Evolutionary conservation across 441 rosid genomes (phyloP).

Genomic region (Adansonia gregorii): DNA sequence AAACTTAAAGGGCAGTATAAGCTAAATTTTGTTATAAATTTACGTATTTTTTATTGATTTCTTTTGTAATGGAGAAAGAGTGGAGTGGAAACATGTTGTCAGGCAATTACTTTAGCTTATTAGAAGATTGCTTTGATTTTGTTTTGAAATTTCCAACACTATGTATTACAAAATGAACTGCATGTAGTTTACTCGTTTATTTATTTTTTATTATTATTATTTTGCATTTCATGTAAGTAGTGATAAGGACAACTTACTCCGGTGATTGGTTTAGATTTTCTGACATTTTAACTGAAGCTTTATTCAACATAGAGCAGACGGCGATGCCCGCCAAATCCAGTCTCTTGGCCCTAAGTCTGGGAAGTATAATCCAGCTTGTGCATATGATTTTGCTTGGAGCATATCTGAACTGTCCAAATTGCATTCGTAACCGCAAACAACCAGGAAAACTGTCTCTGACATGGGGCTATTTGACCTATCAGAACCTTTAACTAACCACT

Average conservation of each 20-base stretch:
- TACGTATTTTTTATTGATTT: too few relatives aligned
- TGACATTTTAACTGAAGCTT: constrained; percentile 4
- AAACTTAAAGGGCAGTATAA: background rate
- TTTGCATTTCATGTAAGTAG: constrained; percentile 9
- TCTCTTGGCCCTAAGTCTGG: background rate
- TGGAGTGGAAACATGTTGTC: background rate
- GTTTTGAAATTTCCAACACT: background rate
- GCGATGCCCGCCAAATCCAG: background rate
- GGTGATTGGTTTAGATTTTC: constrained; percentile 3
- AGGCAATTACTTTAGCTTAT: constrained; percentile 1
- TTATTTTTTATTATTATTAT: background rate
- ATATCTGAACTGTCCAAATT: background rate
- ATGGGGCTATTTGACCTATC: background rate
- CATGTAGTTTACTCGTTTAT: background rate
- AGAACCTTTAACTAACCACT: background rate
- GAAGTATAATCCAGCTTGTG: background rate
- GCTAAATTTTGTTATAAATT: background rate
- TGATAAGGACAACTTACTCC: constrained; percentile 15
- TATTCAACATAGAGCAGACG: background rate
- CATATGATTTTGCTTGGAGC: background rate
- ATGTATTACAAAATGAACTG: background rate
- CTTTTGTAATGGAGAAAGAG: background rate
- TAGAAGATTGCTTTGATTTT: constrained; percentile 1
- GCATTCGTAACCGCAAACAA: background rate
- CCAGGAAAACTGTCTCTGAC: background rate